phyloP scores from a whole-genome alignment of 768 basidiomycete genomes.

The Russula vinacea region DNA sequence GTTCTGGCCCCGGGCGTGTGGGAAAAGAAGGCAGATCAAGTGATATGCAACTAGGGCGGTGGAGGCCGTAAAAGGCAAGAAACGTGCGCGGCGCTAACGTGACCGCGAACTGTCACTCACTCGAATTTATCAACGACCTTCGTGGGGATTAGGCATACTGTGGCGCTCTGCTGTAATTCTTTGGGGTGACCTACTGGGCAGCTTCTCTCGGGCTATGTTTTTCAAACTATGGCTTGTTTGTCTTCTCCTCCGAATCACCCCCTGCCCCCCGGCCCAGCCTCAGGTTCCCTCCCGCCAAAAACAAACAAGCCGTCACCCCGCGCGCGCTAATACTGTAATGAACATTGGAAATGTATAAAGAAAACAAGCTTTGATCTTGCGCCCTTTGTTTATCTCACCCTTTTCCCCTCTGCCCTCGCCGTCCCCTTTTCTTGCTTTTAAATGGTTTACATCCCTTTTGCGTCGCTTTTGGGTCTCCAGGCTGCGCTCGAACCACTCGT shows the following conservation, averaged over 20 bases:
- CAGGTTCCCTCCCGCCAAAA: no score
- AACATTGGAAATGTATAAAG: background rate
- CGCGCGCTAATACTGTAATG: background rate
- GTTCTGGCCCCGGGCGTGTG: background rate
- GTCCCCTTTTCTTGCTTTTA: background rate
- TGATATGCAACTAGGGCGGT: background rate
- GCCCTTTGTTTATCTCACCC: background rate
- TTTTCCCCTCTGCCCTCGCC: no score
- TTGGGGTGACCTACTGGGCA: background rate
- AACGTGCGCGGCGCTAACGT: no score
- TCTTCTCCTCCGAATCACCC: no score
- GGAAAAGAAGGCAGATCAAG: background rate
- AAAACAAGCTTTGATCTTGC: background rate
- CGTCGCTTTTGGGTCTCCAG: constrained; percentile 11
- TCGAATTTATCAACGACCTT: no score
- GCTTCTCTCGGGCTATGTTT: background rate
- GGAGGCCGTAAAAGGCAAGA: background rate
- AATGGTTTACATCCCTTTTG: constrained; percentile 19
- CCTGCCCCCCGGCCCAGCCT: no score
- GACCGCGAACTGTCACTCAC: background rate
- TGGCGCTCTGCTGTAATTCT: background rate
- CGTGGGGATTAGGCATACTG: background rate
- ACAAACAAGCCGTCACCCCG: no score
- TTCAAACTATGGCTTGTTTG: background rate
- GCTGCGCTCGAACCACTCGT: constrained; percentile 4